Base-by-base conservation (phyloP, 75 land plant genomes). In the Sequoiadendron giganteum region DNA sequence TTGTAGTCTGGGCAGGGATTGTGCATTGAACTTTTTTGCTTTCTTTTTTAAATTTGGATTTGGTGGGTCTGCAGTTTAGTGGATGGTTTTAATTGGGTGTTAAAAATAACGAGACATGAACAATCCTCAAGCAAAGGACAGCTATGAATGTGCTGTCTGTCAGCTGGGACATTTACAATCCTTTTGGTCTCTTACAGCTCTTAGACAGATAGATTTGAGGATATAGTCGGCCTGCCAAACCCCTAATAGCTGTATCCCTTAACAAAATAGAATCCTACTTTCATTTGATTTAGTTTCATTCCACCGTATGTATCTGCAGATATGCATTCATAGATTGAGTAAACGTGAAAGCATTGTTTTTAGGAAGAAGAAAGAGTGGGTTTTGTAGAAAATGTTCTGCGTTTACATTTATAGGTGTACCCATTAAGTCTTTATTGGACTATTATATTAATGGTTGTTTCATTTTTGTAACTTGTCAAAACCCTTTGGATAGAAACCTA, bases 91-190 rank as follows among this genome's bases (percentile, higher is more conserved):
- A 43, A 82, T 45, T 45, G 84, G 48, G 28, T 38, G 84, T 82
- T 82, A 42, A 82, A 11, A 42, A 82, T 43, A 42, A 45, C 2
- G 32, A 82, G 49, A 30, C 10, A 82, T n/a, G 84, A 40, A 47
- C 16, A 82, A 47, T 13, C 84, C 42, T 10, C 34, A 40, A 79
- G 45, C 82, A 38, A 82, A 9, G 48, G 84, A 32, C 84, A 82
- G 84, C 84, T 28, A 82, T 82, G 84, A 45, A 82, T 82, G 84
- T 25, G 84, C 32, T 82, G 84, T 82, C 84, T 39, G 70, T 65
- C n/a, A 65, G 52, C 49, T 47, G 77, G 30, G 32, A 47, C 30
- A 28, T 82, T 82, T 82, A 7, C 25, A 82, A 82, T n/a, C 84
- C 84, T 47, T 28, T 79, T 19, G 82, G 82, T 79, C 43, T 40